Base-by-base conservation (phyloP, 1,139 yeast species). In the Scheffersomyces stambukii region DNA sequence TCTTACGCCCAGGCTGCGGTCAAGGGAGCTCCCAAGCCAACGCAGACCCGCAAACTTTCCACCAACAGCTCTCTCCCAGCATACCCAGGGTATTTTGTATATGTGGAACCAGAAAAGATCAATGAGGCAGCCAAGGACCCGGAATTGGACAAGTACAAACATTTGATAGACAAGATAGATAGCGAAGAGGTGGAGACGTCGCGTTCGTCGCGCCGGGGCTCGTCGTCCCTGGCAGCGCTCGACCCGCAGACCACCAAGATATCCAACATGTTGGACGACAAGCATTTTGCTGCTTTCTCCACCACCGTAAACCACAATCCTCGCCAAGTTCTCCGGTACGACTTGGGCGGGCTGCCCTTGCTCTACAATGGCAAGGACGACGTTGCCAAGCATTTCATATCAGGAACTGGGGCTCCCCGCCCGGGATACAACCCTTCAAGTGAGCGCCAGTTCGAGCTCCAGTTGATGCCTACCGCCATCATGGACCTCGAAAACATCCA, bases 401-500 rank as follows among this genome's bases (percentile, higher is more conserved):
- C 50, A 3, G n/a, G n/a, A n/a, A n/a, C n/a, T n/a, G n/a, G n/a
- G n/a, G 20, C 11, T 6, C 79, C 83, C 2, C 52, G 49, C 5
- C 81, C 83, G 6, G 65, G 70, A 1, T 73, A 58, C 43, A 75
- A 81, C 41, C 89, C 91, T 2, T 68, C 81, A 0, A 71, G 81
- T 1, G 38, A 44, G 6, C 70, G 95, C 40, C 71, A 70, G 13
- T 83, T 86, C 45, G 98, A 91, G 54, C 60, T 89, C 33, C 98
- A 91, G 52, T 57, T 91, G 32, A 89, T 91, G 97, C 98, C 98
- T 5, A 85, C 85, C 52, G 76, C 89, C 30, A 89, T 91, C 30
- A 65, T 85, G 39, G 91, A 85, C 44, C 66, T 91, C 27, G 97
- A 91, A 50, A 64, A 62, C 14, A 32, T 39, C 8, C 39, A 40